phyloP scores from a whole-genome alignment of 2,329 filamentous ascomycete species.

The Didymella exigua region DNA sequence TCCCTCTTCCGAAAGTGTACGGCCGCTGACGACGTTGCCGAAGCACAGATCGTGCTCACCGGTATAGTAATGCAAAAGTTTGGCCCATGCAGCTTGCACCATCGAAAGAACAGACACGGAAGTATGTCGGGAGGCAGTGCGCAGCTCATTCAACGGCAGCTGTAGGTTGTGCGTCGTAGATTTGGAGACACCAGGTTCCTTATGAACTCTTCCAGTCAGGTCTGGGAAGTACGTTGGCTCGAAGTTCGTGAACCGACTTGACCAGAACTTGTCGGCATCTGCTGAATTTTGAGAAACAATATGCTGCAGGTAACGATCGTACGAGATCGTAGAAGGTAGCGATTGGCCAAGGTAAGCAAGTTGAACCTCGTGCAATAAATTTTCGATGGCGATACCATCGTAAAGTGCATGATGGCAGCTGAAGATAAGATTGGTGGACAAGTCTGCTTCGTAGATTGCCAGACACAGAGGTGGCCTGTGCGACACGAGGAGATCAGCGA shows the following conservation, averaged over 20 bases:
- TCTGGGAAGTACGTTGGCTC: slow-evolving; percentile 51
- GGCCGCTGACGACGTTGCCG: slow-evolving; percentile 82
- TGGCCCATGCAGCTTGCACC: slow-evolving; percentile 75
- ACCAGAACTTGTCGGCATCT: slow-evolving; percentile 70
- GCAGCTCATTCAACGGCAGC: slow-evolving; percentile 28
- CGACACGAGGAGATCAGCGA: slow-evolving; percentile 56
- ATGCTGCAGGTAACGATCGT: slow-evolving; percentile 67
- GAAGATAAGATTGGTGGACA: slow-evolving; percentile 50
- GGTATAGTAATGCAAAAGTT: slow-evolving; percentile 64
- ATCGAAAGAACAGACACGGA: slow-evolving; percentile 63
- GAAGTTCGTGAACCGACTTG: slow-evolving; percentile 59
- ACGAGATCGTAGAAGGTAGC: slow-evolving; percentile 60
- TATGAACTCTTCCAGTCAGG: slow-evolving; percentile 29
- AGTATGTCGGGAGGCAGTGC: slow-evolving; percentile 27
- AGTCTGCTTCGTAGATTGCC: slow-evolving; percentile 26
- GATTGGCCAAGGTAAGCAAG: slow-evolving; percentile 54
- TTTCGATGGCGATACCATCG: slow-evolving; percentile 77
- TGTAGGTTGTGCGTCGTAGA: slow-evolving; percentile 38
- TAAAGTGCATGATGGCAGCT: slow-evolving; percentile 83
- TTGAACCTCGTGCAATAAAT: slow-evolving; percentile 74
- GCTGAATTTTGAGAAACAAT: slow-evolving; percentile 58
- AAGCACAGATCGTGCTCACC: slow-evolving; percentile 75
- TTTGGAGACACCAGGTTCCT: not conserved
- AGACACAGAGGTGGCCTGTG: slow-evolving; percentile 47
- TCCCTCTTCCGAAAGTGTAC: slow-evolving; percentile 68